phyloP scores from a whole-genome alignment of 192 early-diverging fungal species.

The Mortierella claussenii region DNA sequence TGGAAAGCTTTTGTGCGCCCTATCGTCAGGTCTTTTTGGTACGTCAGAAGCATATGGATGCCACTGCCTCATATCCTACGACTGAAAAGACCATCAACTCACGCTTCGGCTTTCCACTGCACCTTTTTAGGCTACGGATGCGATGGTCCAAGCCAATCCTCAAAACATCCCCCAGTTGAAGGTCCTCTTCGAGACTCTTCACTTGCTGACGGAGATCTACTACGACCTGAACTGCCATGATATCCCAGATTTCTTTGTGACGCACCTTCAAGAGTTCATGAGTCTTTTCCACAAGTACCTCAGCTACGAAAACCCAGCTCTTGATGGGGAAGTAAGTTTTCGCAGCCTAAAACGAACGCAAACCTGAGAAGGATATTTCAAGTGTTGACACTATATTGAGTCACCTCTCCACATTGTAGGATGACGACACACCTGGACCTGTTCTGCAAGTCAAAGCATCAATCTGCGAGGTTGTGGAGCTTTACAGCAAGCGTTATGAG shows the following conservation, averaged over 20 bases:
- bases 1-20: constrained; percentile 85
- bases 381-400: background rate
- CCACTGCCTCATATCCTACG: background rate
- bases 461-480: constrained; percentile 92
- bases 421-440: constrained; percentile 85
- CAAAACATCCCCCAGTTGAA: constrained; percentile 72
- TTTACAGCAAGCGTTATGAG: constrained; percentile 92
- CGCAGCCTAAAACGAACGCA: background rate
- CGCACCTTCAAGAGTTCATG: constrained; percentile 88
- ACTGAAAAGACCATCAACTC: background rate
- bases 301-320: constrained; percentile 77
- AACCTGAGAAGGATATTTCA: background rate
- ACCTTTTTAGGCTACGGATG: constrained; percentile 73
- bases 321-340: constrained; percentile 66
- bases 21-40: constrained; percentile 88
- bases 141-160: constrained; percentile 75
- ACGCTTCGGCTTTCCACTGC: background rate
- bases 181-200: constrained; percentile 78
- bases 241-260: constrained; percentile 96
- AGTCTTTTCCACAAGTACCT: constrained; percentile 90
- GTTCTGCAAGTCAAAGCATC: constrained; percentile 91
- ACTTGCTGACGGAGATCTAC: constrained; percentile 89
- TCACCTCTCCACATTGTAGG: constrained; percentile 53
- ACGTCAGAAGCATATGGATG: background rate
- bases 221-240: constrained; percentile 97